Conservation (phyloP, 495 filamentous ascomycete genomes). For the Lichenothelia convexa region DNA sequence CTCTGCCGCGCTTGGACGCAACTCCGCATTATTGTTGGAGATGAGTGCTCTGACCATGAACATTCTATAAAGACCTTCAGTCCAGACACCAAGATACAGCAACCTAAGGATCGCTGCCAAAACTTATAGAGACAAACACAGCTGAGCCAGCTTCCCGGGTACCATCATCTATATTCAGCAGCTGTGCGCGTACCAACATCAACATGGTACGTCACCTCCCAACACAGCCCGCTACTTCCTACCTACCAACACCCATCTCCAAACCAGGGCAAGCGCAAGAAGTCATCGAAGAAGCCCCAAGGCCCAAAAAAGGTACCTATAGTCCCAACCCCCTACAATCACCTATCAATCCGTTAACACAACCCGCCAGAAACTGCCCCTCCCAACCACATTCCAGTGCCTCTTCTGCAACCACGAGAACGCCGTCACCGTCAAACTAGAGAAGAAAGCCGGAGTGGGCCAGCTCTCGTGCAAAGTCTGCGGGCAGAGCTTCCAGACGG, state of each 20-base stretch:
- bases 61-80: too few species aligned
- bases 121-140: too few species aligned
- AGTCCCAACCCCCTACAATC: neutral
- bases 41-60: too few species aligned
- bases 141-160: neutral
- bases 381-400: conserved; percentile 82
- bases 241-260: neutral
- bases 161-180: neutral
- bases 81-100: too few species aligned
- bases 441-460: conserved; percentile 78
- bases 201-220: neutral
- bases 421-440: conserved; percentile 68
- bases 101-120: too few species aligned
- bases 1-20: too few species aligned
- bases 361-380: conserved; percentile 55
- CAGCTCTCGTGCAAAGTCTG: conserved; percentile 79
- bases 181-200: neutral
- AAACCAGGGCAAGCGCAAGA: conserved; percentile 81
- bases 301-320: conserved; percentile 60
- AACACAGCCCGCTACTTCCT: neutral
- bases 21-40: too few species aligned
- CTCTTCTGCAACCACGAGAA: conserved; percentile 97
- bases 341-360: neutral
- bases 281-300: conserved; percentile 67
- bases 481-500: conserved; percentile 79